Conservation (phyloP, 306 rosid species). For the Rubus idaeus region DNA sequence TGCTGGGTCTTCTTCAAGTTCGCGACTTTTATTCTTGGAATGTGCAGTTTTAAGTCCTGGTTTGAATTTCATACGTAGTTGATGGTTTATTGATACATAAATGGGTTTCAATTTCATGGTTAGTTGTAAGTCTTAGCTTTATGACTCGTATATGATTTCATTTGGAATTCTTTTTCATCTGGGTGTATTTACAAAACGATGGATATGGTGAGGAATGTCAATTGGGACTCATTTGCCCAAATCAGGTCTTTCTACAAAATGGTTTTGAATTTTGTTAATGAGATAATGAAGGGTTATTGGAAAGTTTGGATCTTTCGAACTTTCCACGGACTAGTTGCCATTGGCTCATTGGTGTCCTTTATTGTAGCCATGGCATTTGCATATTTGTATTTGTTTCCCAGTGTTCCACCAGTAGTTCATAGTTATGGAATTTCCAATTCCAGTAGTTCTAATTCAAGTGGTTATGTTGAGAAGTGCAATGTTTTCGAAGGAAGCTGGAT, state of each 20-base stretch:
- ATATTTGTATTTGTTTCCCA: slow-evolving; percentile 51
- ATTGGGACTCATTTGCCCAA: slow-evolving; percentile 40
- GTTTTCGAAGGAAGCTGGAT: slow-evolving; percentile 84
- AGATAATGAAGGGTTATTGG: slow-evolving; percentile 41
- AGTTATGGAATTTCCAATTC: slow-evolving; percentile 35
- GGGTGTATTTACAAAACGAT: slow-evolving; percentile 45
- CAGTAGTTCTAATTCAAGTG: slow-evolving; percentile 27
- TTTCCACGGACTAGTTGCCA: slow-evolving; percentile 45
- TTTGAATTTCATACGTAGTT: slow-evolving; percentile 16
- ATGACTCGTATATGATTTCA: slow-evolving; percentile 5
- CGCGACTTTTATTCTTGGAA: slow-evolving; percentile 6
- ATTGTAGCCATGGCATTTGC: slow-evolving; percentile 47
- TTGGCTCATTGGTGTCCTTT: slow-evolving; percentile 53
- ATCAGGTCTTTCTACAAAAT: slow-evolving; percentile 37
- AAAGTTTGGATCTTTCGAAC: slow-evolving; percentile 45
- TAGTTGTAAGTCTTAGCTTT: slow-evolving; percentile 1
- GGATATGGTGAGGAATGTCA: slow-evolving; percentile 41
- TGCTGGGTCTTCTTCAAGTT: slow-evolving; percentile 19
- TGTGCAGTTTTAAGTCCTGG: background rate
- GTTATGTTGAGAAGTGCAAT: slow-evolving; percentile 45
- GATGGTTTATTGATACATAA: slow-evolving; percentile 6
- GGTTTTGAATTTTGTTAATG: slow-evolving; percentile 42
- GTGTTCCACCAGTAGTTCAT: slow-evolving; percentile 26
- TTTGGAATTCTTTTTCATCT: slow-evolving; percentile 25
- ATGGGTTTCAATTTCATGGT: background rate